These are phyloP conservation scores for Solanum hybrid DNA, from an alignment of 305 asterid species.

Conservation along the genomic window DNA sequence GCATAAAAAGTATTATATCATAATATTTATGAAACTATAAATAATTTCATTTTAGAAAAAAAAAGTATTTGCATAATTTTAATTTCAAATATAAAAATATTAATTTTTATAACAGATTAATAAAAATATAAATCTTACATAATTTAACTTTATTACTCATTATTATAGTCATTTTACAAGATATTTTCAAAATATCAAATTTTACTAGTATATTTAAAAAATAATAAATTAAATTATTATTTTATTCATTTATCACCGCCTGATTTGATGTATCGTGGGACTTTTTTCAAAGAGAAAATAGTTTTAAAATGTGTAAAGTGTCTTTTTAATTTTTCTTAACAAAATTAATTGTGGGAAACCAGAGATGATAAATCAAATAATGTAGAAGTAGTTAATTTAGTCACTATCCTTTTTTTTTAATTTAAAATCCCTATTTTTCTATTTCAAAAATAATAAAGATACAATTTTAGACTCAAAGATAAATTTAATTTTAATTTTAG, in stretches of 20 bases:
- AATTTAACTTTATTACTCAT: neutral
- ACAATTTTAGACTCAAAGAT: too few species aligned
- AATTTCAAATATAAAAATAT: neutral
- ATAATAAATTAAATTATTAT: too few species aligned
- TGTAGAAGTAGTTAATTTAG: neutral
- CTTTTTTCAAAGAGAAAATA: neutral
- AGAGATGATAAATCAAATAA: neutral
- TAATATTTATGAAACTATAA: too few species aligned
- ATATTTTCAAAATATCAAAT: too few species aligned
- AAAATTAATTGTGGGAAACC: neutral
- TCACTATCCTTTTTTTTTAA: neutral
- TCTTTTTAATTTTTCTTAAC: neutral
- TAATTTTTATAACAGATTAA: neutral
- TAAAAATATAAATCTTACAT: neutral
- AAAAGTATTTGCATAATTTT: too few species aligned
- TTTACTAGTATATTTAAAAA: neutral
- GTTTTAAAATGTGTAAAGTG: neutral
- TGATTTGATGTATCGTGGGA: neutral
- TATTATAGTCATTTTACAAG: neutral
- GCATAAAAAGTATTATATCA: neutral
- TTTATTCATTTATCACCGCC: neutral
- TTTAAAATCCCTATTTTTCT: neutral
- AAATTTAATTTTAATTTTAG: too few species aligned
- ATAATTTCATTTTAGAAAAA: too few species aligned
- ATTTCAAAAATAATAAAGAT: too few species aligned